phyloP scores from a whole-genome alignment of 1,284 basidiomycete species.

The Butyriboletus appendiculatus region DNA sequence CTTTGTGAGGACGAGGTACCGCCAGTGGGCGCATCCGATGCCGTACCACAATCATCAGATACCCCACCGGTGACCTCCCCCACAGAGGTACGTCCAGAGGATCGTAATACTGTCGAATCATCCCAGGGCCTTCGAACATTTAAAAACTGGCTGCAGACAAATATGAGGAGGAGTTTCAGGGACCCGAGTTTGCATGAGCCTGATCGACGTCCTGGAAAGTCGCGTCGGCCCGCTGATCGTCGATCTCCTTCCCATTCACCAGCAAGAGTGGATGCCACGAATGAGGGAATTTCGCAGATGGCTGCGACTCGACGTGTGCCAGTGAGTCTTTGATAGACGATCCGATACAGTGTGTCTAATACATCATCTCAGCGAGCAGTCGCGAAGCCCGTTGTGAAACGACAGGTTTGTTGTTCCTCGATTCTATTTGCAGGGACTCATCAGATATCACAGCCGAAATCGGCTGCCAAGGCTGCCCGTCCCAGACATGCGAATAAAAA shows the following conservation, averaged over 20 bases:
- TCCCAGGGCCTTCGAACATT: too few species aligned
- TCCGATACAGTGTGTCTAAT: background rate
- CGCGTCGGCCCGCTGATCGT: background rate
- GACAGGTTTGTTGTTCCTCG: background rate
- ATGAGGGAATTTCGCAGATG: background rate
- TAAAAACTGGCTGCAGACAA: too few species aligned
- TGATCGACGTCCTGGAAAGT: too few species aligned
- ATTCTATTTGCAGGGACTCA: background rate
- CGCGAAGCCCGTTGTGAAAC: background rate
- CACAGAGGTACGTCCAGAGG: too few species aligned
- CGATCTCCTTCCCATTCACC: background rate
- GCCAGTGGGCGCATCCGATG: too few species aligned
- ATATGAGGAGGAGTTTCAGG: too few species aligned
- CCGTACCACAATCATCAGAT: background rate
- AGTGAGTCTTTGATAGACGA: background rate
- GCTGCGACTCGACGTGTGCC: background rate
- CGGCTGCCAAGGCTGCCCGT: background rate
- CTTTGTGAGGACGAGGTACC: background rate
- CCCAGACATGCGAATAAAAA: background rate
- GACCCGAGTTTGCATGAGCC: too few species aligned
- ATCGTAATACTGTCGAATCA: too few species aligned
- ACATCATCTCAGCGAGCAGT: background rate
- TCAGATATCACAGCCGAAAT: background rate
- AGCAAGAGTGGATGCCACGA: background rate
- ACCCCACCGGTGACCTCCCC: too few species aligned